Evolutionary conservation across 768 basidiomycete species (phyloP).

Genomic region (Psilocybe sp.): DNA sequence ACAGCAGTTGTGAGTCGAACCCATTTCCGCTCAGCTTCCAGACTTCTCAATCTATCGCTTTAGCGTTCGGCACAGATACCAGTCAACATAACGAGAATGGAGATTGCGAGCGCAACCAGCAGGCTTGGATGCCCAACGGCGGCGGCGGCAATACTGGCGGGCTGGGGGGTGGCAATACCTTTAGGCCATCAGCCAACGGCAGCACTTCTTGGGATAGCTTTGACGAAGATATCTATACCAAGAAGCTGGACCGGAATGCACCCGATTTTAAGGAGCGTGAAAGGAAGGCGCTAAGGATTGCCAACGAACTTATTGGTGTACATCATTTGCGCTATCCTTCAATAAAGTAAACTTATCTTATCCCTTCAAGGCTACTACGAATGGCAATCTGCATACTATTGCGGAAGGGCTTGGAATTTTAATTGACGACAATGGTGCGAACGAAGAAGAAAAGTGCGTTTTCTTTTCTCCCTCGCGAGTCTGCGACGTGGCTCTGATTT

Average conservation of each 20-base stretch:
- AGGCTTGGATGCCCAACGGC: conserved; percentile 65
- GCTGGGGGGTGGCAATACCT: conserved; percentile 46
- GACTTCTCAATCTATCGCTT: conserved; percentile 4
- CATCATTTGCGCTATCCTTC: conserved; percentile 23
- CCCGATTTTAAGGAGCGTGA: conserved; percentile 89
- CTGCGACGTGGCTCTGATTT: conserved; percentile 13
- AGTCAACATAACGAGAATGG: conserved; percentile 43
- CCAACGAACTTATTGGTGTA: conserved; percentile 88
- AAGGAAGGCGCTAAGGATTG: conserved; percentile 81
- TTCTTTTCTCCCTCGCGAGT: conserved; percentile 12
- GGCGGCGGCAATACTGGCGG: conserved; percentile 26
- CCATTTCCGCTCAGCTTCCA: neutral
- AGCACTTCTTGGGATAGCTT: conserved; percentile 78
- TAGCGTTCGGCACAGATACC: conserved; percentile 80
- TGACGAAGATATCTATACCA: conserved; percentile 94
- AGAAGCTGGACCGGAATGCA: conserved; percentile 80
- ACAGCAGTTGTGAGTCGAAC: conserved; percentile 63
- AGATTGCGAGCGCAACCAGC: conserved; percentile 71
- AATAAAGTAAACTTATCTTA: conserved; percentile 2
- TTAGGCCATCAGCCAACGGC: conserved; percentile 22
- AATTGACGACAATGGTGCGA: conserved; percentile 68
- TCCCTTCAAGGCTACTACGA: conserved; percentile 47
- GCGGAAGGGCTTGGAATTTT: conserved; percentile 78
- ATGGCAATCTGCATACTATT: conserved; percentile 83
- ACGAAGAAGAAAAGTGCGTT: conserved; percentile 95